Conservation (phyloP, 2,329 filamentous ascomycete genomes). For the Fonsecaea nubica region DNA sequence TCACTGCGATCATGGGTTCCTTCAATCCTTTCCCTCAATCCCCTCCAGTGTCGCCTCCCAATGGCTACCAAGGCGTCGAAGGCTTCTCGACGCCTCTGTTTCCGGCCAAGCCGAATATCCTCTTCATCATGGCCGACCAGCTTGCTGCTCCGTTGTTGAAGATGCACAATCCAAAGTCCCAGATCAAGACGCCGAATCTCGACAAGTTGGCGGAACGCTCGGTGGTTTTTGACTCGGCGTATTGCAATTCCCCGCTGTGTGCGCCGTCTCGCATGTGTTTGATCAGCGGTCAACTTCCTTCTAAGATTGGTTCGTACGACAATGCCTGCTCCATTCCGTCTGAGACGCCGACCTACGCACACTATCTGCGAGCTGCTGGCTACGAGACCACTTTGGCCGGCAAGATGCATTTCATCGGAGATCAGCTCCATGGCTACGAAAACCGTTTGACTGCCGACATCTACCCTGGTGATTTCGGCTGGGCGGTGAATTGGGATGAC, state of each 20-base stretch:
- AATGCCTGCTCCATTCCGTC: slow-evolving; percentile 85
- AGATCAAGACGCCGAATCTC: slow-evolving; percentile 90
- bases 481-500: slow-evolving; percentile 95
- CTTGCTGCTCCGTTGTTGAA: slow-evolving; percentile 87
- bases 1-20: slow-evolving; percentile 34
- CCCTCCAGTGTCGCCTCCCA: slow-evolving; percentile 41
- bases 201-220: slow-evolving; percentile 80
- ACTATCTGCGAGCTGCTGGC: slow-evolving; percentile 82
- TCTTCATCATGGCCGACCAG: slow-evolving; percentile 98
- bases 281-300: slow-evolving; percentile 89
- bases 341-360: slow-evolving; percentile 88
- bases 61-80: slow-evolving; percentile 37
- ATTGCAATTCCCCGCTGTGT: slow-evolving; percentile 92
- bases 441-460: slow-evolving; percentile 92
- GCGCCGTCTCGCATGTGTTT: slow-evolving; percentile 92
- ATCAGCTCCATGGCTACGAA: slow-evolving; percentile 94
- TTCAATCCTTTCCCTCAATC: slow-evolving; percentile 34
- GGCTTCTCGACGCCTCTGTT: slow-evolving; percentile 40
- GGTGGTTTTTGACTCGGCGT: slow-evolving; percentile 91
- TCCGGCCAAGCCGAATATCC: slow-evolving; percentile 69
- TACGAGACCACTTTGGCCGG: slow-evolving; percentile 91
- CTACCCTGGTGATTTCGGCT: slow-evolving; percentile 92
- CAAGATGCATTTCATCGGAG: slow-evolving; percentile 97
- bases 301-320: slow-evolving; percentile 90
- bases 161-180: slow-evolving; percentile 86